Percentiles rank a stretch among this genome's conserved stretches.
phyloP scores from a whole-genome alignment of 768 basidiomycete genomes.

The Leccinum arenicola region DNA sequence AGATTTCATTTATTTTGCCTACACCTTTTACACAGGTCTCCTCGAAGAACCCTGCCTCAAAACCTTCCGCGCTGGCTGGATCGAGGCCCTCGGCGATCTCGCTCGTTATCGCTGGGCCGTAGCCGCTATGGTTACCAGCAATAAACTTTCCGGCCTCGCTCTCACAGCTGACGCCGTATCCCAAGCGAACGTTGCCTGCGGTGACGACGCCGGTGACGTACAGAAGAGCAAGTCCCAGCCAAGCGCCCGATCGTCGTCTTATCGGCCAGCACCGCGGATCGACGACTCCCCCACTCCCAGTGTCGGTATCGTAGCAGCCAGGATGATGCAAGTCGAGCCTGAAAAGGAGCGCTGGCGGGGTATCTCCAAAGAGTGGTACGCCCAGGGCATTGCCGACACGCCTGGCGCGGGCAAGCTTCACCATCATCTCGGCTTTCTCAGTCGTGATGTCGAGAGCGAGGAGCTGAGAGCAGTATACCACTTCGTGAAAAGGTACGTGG shows the following conservation, averaged over 20 bases:
- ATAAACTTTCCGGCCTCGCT: slow-evolving; percentile 37
- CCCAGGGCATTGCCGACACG: slow-evolving; percentile 77
- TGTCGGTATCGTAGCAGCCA: slow-evolving; percentile 82
- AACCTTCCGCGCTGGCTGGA: slow-evolving; percentile 79
- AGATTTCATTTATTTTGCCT: slow-evolving; percentile 94
- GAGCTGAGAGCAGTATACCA: slow-evolving; percentile 89
- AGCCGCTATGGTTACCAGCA: slow-evolving; percentile 74
- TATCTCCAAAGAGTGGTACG: slow-evolving; percentile 93
- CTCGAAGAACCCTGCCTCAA: slow-evolving; percentile 75
- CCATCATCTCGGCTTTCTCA: slow-evolving; percentile 88
- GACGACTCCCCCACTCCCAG: slow-evolving; percentile 70
- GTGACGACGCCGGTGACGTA: slow-evolving; percentile 17
- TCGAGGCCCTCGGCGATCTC: slow-evolving; percentile 95
- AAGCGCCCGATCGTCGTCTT: slow-evolving; percentile 36
- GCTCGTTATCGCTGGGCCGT: slow-evolving; percentile 94
- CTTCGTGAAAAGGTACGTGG: slow-evolving; percentile 83
- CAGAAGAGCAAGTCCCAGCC: slow-evolving; percentile 38
- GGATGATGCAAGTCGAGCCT: slow-evolving; percentile 80
- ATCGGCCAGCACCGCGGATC: slow-evolving; percentile 51
- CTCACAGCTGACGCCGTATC: slow-evolving; percentile 60
- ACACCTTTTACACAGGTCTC: slow-evolving; percentile 88
- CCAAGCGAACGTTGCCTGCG: slow-evolving; percentile 37
- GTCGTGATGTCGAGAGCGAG: slow-evolving; percentile 77
- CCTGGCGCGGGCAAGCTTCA: slow-evolving; percentile 95
- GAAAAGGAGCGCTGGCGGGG: slow-evolving; percentile 91